phyloP scores from a whole-genome alignment of 164 flowering plant species.

The Taxillus chinensis region DNA sequence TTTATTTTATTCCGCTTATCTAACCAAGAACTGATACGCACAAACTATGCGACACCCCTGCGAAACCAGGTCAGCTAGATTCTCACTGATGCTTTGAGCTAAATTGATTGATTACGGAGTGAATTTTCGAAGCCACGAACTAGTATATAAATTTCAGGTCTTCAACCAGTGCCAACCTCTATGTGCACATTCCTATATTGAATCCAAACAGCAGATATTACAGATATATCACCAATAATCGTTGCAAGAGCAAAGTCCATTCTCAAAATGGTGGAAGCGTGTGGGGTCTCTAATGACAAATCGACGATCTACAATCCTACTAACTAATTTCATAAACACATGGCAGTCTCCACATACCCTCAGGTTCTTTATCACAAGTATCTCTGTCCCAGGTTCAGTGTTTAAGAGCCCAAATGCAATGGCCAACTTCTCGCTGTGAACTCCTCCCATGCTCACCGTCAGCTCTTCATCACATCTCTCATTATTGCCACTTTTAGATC shows the following conservation, averaged over 20 bases:
- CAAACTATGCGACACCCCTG: too few relatives aligned
- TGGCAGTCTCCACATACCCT: slow-evolving; percentile 78
- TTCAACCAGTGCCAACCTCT: too few relatives aligned
- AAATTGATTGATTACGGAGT: too few relatives aligned
- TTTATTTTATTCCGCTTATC: too few relatives aligned
- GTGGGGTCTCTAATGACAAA: slow-evolving; percentile 77
- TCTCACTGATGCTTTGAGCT: too few relatives aligned
- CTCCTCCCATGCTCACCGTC: slow-evolving; percentile 20
- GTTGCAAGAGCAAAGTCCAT: slow-evolving; percentile 80
- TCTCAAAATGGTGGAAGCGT: slow-evolving; percentile 76
- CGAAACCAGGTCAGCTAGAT: too few relatives aligned
- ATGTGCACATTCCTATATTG: too few relatives aligned
- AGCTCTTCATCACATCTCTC: slow-evolving; percentile 17
- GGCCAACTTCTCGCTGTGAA: slow-evolving; percentile 85
- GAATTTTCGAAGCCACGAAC: too few relatives aligned
- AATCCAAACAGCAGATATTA: too few relatives aligned
- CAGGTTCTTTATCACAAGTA: slow-evolving; percentile 77
- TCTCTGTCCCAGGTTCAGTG: slow-evolving; percentile 38
- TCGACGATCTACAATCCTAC: slow-evolving; percentile 50
- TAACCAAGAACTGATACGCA: too few relatives aligned
- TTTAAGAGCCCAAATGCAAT: slow-evolving; percentile 63
- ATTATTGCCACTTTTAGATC: slow-evolving; percentile 6
- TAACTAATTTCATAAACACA: slow-evolving; percentile 54
- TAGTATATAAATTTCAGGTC: too few relatives aligned
- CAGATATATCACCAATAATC: slow-evolving; percentile 58